Percentiles rank a stretch among this genome's conserved stretches.
Evolutionary conservation across 2,329 filamentous ascomycete genomes (phyloP).

Genomic region (Graphilbum fragrans): DNA sequence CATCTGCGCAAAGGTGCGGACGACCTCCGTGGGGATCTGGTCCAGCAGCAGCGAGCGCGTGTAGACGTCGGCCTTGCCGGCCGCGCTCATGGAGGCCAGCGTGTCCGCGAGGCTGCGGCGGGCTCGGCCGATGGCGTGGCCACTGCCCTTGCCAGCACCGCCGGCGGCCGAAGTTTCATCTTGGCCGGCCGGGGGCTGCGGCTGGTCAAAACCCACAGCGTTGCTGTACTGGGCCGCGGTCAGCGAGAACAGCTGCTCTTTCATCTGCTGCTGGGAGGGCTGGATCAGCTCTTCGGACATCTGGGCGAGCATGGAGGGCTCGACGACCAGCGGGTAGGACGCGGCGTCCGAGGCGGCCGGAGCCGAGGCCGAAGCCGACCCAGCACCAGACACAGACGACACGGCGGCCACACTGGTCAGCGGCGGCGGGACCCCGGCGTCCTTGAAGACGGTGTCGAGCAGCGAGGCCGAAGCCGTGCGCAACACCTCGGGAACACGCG

Average conservation of each 20-base stretch:
- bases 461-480: slow-evolving; percentile 66
- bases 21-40: slow-evolving; percentile 82
- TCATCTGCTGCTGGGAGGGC: slow-evolving; percentile 73
- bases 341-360: neutral
- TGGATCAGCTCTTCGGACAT: slow-evolving; percentile 58
- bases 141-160: slow-evolving; percentile 23
- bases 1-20: slow-evolving; percentile 85
- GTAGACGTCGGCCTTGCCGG: slow-evolving; percentile 77
- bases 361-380: neutral
- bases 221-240: slow-evolving; percentile 82
- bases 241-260: slow-evolving; percentile 78
- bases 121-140: slow-evolving; percentile 44
- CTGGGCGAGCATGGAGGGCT: slow-evolving; percentile 51
- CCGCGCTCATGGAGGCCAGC: slow-evolving; percentile 64
- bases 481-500: slow-evolving; percentile 68
- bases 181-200: slow-evolving; percentile 23
- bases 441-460: slow-evolving; percentile 71
- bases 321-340: slow-evolving; percentile 27
- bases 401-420: neutral
- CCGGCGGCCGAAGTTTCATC: slow-evolving; percentile 18
- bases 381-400: neutral
- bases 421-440: slow-evolving; percentile 49
- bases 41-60: slow-evolving; percentile 89
- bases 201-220: slow-evolving; percentile 53
- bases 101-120: slow-evolving; percentile 71